These are phyloP conservation scores for Cryptosporidium muris DNA, from an alignment of 169 alveolate species.

Conservation along the genomic window DNA sequence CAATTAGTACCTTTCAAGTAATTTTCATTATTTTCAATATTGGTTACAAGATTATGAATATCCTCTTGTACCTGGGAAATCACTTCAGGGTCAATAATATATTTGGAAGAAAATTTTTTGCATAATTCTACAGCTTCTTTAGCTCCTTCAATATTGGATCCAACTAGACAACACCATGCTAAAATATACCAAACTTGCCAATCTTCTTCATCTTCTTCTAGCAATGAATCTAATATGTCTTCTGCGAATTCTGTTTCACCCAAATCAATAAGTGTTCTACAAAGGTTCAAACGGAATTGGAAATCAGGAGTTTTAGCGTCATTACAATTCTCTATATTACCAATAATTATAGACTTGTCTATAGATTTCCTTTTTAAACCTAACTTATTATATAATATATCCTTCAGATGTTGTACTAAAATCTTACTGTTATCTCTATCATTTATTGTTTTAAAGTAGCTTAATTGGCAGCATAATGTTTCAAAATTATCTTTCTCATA, in stretches of 20 bases:
- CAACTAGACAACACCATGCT: constrained; percentile 52
- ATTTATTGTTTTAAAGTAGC: constrained; percentile 41
- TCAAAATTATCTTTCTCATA: constrained; percentile 22
- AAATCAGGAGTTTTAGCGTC: constrained; percentile 11
- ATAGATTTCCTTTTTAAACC: not conserved
- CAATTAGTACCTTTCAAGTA: not conserved
- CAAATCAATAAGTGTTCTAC: constrained; percentile 58
- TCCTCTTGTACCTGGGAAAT: constrained; percentile 18
- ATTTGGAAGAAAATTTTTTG: constrained; percentile 33
- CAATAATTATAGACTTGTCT: not conserved
- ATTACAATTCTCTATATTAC: not conserved
- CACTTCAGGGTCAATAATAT: constrained; percentile 42
- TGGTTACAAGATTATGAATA: constrained; percentile 28
- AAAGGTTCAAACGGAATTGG: constrained; percentile 33
- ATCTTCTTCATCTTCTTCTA: constrained; percentile 64
- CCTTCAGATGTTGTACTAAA: constrained; percentile 7
- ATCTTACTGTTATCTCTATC: constrained; percentile 21
- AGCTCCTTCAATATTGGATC: constrained; percentile 12
- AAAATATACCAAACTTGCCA: constrained; percentile 70
- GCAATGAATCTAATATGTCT: constrained; percentile 4
- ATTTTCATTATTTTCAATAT: constrained; percentile 6
- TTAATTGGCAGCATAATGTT: constrained; percentile 52
- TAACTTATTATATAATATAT: constrained; percentile 14
- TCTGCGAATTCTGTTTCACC: constrained; percentile 63
- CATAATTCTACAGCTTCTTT: constrained; percentile 21